phyloP scores from a whole-genome alignment of 306 rosid genomes.

The Corylus avellana region DNA sequence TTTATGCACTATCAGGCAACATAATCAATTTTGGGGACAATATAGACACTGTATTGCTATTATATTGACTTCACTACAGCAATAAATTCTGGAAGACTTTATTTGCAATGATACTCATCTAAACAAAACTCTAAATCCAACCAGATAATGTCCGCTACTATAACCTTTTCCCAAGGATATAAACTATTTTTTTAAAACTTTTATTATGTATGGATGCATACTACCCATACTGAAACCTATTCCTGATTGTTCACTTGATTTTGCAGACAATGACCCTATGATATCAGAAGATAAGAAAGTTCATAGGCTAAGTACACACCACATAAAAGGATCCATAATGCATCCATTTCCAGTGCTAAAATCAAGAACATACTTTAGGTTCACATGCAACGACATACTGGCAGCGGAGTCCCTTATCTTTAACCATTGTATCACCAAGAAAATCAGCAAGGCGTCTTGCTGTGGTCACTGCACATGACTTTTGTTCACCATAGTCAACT shows the following conservation, averaged over 20 bases:
- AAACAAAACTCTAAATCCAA: neutral
- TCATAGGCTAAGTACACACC: slow-evolving; percentile 14
- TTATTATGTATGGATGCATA: neutral
- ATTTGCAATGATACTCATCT: neutral
- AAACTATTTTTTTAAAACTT: neutral
- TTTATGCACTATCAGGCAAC: too few species aligned
- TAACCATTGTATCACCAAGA: slow-evolving; percentile 94
- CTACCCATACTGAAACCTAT: neutral
- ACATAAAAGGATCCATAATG: slow-evolving; percentile 13
- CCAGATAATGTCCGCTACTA: neutral
- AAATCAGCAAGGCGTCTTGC: slow-evolving; percentile 95
- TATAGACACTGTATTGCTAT: too few species aligned
- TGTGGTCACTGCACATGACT: slow-evolving; percentile 94
- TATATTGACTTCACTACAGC: too few species aligned
- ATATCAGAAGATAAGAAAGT: neutral
- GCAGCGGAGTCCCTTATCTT: slow-evolving; percentile 95
- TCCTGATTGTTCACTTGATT: neutral
- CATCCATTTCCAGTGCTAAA: slow-evolving; percentile 1
- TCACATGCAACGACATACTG: slow-evolving; percentile 97
- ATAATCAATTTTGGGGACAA: too few species aligned
- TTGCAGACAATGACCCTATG: neutral
- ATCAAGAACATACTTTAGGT: slow-evolving; percentile 64
- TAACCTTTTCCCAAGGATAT: neutral
- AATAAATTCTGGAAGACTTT: too few species aligned
- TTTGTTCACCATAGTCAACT: slow-evolving; percentile 86